Base-by-base conservation (phyloP, 495 filamentous ascomycete species). In the Annulohypoxylon stygium region DNA sequence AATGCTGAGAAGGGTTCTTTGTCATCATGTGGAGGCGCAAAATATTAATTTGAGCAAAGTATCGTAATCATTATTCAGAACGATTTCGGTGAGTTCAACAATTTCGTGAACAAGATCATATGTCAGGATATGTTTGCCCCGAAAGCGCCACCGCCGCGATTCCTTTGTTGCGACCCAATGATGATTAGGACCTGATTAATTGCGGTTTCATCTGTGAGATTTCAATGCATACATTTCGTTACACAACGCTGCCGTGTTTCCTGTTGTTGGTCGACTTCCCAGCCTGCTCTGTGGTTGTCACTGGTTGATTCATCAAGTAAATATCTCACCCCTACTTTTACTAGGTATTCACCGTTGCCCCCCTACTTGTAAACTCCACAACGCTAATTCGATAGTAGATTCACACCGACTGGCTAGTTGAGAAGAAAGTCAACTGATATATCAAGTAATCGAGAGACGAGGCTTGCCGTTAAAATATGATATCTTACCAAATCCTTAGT, bases 191-290 rank as follows among this genome's bases (percentile, higher is more conserved):
- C 11, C 14, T 43, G 39, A 43, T 43, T 23, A 26, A 18, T 60
- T 41, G 6, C 18, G 39, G 18, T 60, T 34, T n/a, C 36, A 37
- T 37, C 2, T 57, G 30, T 57, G 16, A 57, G 39, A 18, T 45
- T n/a, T 45, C 16, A 61, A 47, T 25, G 57, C 16, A 61, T 37
- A 11, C 10, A 37, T 39, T 39, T 23, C 12, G 58, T 61, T 61
- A 60, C 57, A 41, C 57, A 18, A 26, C 26, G 26, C 51, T 57
- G 30, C n/a, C 14, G 30, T 16, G 33, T 37, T 20, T 37, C 53
- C 53, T 36, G 6, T 37, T 9, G 53, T 37, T 18, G 20, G 30
- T 37, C 37, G 5, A 20, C 53, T 20, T 6, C 53, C 7, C 18
- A 36, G 53, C 25, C 6, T 36, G 14, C 26, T 18, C 0, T 8